Conservation (phyloP, 1,284 basidiomycete genomes). For the Coniferiporia weirii region DNA sequence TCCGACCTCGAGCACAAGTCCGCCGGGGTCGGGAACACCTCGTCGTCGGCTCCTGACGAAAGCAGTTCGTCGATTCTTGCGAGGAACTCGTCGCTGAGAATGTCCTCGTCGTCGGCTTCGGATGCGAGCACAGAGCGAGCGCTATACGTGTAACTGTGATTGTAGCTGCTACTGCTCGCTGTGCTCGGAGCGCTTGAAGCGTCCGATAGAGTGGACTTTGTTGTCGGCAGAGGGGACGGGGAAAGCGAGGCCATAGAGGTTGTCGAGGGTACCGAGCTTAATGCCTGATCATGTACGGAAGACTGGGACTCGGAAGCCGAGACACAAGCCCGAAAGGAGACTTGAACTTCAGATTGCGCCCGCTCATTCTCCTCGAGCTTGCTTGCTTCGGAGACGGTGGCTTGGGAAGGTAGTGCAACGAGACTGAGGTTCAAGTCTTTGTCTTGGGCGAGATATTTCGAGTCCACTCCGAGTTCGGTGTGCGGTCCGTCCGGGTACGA, state of each 20-base stretch:
- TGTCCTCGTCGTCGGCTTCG: neutral
- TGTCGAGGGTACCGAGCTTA: neutral
- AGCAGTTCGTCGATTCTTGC: neutral
- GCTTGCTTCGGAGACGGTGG: neutral
- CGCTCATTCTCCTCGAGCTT: neutral
- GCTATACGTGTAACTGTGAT: neutral
- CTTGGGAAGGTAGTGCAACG: neutral
- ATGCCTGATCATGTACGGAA: neutral
- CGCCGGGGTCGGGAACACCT: neutral
- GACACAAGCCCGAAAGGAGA: neutral
- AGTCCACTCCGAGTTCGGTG: neutral
- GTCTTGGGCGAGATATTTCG: neutral
- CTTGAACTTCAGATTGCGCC: neutral
- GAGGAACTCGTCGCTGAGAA: neutral
- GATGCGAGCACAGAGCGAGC: neutral
- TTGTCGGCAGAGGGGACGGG: neutral
- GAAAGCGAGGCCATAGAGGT: neutral
- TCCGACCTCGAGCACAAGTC: no score
- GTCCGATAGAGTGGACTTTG: neutral
- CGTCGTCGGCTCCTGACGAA: neutral
- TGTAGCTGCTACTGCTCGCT: neutral
- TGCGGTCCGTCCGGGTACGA: neutral
- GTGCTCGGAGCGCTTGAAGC: neutral
- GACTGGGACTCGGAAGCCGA: neutral
- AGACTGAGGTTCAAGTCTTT: neutral